Conservation (phyloP, 2,329 filamentous ascomycete genomes). For the Fusarium setosum region DNA sequence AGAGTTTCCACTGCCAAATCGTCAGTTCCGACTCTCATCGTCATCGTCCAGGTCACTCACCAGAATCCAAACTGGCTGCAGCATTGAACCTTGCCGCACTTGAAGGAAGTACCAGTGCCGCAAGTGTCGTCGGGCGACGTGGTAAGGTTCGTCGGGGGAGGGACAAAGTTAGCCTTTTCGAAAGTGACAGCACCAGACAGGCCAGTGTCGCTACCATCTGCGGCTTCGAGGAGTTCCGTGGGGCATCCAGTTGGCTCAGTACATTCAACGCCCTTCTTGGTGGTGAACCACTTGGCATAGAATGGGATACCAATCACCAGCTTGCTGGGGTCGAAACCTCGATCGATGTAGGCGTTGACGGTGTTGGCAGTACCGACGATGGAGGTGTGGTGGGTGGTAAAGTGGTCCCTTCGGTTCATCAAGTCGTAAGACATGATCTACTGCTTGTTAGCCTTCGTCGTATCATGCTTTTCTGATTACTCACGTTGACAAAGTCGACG, state of each 20-base stretch:
- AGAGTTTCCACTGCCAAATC: conserved; percentile 17
- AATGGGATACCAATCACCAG: conserved; percentile 76
- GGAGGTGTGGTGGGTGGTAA: conserved; percentile 73
- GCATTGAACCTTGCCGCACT: conserved; percentile 30
- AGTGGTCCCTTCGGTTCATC: conserved; percentile 76
- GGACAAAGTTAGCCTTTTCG: conserved; percentile 46
- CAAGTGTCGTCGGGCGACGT: conserved; percentile 31
- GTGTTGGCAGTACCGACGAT: conserved; percentile 64
- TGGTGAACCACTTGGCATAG: conserved; percentile 76
- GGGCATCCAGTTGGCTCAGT: conserved; percentile 66
- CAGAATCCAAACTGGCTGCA: conserved; percentile 36
- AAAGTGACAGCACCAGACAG: conserved; percentile 56
- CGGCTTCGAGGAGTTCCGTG: conserved; percentile 68
- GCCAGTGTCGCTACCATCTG: conserved; percentile 68
- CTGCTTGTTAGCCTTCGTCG: background rate
- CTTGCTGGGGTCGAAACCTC: conserved; percentile 65
- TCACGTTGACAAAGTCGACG: conserved; percentile 73
- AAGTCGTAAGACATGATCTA: conserved; percentile 78
- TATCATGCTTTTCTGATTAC: background rate
- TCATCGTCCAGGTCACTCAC: conserved; percentile 14
- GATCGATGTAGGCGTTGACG: conserved; percentile 68
- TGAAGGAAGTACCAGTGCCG: conserved; percentile 26
- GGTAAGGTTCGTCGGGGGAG: conserved; percentile 32
- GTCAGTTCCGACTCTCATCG: background rate
- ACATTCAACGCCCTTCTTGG: conserved; percentile 59